Base-by-base conservation (phyloP, 768 basidiomycete genomes). In the Naematelia encephala region DNA sequence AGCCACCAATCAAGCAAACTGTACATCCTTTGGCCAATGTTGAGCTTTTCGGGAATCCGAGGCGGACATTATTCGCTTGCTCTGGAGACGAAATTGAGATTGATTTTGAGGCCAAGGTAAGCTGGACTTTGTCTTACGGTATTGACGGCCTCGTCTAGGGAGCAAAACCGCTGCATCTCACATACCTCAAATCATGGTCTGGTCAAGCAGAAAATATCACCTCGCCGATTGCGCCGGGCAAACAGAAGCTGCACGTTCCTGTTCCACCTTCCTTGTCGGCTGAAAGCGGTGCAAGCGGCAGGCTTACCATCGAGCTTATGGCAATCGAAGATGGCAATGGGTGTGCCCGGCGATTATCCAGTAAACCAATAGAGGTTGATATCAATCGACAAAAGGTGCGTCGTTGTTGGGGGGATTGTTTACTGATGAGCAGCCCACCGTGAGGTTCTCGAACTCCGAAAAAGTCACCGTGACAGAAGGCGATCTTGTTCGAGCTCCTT, bases 301-400 rank as follows among this genome's bases (percentile, higher is more conserved):
- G 61, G 26, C 62, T 74, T 14, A 60, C 67, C 0, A 57, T 78
- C 1, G 55, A 61, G 5, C 47, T 77, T 87, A 86, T 89, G 54
- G 89, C 84, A 66, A 85, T 98, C 25, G 87, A 88, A 72, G 96
- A 98, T 79, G 84, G 84, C 3, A 90, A 90, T 69, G 87, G 88
- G 26, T 97, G 96, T 78, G 87, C 86, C 68, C 83, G 89, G 23
- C 71, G 85, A 5, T 78, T 97, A 14, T 83, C 85, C 5, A 86
- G 86, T 0, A 85, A 87, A n/a, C 88, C 88, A 2, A 78, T 94
- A 29, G 82, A 84, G 5, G 90, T 94, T 51, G 90, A 89, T 66
- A 91, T 99, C 21, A 84, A 87, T 63, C 80, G 89, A 62, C 82
- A 87, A 14, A 85, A 87, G 81, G 90, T 90, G 69, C 64, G 80